These are phyloP conservation scores for Paratinospora sagittata DNA, from an alignment of 164 flowering plant species.

Conservation along the genomic window DNA sequence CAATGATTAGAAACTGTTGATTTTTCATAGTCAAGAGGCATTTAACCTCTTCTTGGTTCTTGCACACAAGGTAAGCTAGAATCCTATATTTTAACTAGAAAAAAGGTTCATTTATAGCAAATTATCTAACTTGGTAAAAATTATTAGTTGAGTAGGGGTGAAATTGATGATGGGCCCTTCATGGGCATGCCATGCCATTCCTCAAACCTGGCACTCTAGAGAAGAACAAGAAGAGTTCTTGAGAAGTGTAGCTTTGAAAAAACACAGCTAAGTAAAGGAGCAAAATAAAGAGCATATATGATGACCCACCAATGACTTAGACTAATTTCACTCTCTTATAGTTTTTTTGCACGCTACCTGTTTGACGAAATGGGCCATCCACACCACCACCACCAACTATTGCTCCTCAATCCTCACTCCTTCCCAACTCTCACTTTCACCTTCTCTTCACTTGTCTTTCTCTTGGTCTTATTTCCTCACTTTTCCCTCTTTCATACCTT, in stretches of 20 bases:
- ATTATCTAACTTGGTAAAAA: neutral
- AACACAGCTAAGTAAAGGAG: neutral
- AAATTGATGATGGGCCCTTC: neutral
- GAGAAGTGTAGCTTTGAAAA: too few relatives aligned
- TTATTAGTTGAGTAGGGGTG: neutral
- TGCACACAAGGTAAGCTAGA: neutral
- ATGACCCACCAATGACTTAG: constrained; percentile 17
- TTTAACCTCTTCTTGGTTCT: neutral
- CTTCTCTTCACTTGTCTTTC: constrained; percentile 9
- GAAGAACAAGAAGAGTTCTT: neutral
- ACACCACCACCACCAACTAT: constrained; percentile 1
- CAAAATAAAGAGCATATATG: neutral
- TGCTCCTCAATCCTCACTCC: constrained; percentile 30
- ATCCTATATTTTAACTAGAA: neutral
- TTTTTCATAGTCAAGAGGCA: neutral
- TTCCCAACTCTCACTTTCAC: constrained; percentile 1
- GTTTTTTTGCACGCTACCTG: constrained; percentile 33
- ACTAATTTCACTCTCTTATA: constrained; percentile 4
- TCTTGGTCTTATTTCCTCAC: neutral
- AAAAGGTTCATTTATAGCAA: neutral
- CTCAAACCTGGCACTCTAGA: neutral
- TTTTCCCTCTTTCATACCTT: neutral
- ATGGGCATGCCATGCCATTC: constrained; percentile 1
- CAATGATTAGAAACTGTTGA: neutral
- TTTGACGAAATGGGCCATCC: constrained; percentile 38